Evolutionary conservation across 1,284 basidiomycete species (phyloP), one percentile per base, ranked within the genome.

Genomic region (Apiotrichum brassicae): DNA sequence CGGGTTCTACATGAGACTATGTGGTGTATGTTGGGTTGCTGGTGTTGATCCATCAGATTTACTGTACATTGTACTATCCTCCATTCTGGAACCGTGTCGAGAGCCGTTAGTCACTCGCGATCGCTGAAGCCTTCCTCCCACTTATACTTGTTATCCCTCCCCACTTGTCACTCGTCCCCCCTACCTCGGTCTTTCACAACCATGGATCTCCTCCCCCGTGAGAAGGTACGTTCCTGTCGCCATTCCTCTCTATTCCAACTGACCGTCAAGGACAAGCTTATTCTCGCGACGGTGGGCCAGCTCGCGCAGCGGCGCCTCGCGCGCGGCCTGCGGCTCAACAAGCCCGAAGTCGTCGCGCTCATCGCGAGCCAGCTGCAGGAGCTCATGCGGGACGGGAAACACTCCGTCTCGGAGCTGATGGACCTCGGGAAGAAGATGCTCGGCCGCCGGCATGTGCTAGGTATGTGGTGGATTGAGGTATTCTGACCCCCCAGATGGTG

Each of bases 291-390:
- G 79, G 81, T 86, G 23, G 92, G 92, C 18, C 82, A 80, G 51
- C 81, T 98, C 8, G 92, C 95, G 2, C 94, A 98, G 75, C 86
- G 90, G 63, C 85, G 95, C 22, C 83, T 99, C 9, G 93, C 94
- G 6, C 81, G 94, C 20, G 95, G 94, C 9, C 70, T 94, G 26
- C 78, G 80, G 35, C 80, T 98, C 44, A 98, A 97, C 74, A 76
- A 83, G 56, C 81, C 86, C 9, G 95, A 99, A 74, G 85, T 91
- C 0, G 82, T 85, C 13, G 92, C 90, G 1, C 81, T 99, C 25
- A 91, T 99, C 59, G 85, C 89, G 1, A 82, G 81, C 18, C 89
- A 93, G 59, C 80, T 98, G 3, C 94, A 97, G 53, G 95, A 97
- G 71, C 82, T 83, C 42, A 94, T 95, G 60, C 80, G 94, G n/a